Conservation (phyloP, 176 grass and related monocot genomes). For the Triticum turgidum region DNA sequence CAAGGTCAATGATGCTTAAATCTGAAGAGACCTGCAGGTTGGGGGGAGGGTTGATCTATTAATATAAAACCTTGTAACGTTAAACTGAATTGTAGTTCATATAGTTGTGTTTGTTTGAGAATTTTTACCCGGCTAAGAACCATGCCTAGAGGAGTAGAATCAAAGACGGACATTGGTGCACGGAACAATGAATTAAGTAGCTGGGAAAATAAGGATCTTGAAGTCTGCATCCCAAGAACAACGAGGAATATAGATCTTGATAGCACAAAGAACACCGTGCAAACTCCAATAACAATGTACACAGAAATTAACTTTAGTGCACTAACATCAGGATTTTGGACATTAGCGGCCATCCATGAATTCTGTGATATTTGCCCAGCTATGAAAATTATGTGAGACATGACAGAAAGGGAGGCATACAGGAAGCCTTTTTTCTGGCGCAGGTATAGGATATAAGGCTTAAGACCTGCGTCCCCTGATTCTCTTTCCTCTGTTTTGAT, state of each 20-base stretch:
- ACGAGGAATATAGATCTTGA: constrained; percentile 54
- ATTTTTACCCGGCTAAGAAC: constrained; percentile 83
- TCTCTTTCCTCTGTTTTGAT: constrained; percentile 93
- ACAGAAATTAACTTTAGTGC: constrained; percentile 70
- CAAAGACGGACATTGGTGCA: constrained; percentile 89
- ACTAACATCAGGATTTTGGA: constrained; percentile 68
- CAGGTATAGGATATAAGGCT: constrained; percentile 78
- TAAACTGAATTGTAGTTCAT: background rate
- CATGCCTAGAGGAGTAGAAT: constrained; percentile 89
- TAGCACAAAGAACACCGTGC: constrained; percentile 60
- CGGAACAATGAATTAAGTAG: constrained; percentile 70
- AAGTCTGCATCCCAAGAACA: constrained; percentile 67
- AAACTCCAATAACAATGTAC: constrained; percentile 71
- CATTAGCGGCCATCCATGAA: constrained; percentile 91
- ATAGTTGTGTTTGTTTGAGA: constrained; percentile 1
- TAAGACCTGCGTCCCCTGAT: constrained; percentile 74
- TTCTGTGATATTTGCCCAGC: constrained; percentile 93
- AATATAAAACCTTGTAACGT: background rate
- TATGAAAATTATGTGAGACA: constrained; percentile 63
- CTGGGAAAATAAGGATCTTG: constrained; percentile 87
- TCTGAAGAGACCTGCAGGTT: constrained; percentile 78
- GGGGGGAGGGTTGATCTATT: background rate
- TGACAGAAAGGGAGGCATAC: constrained; percentile 43
- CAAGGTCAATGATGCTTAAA: constrained; percentile 85
- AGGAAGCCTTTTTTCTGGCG: constrained; percentile 77